Conservation (phyloP, 1,284 basidiomycete genomes). For the Fomitopsis pinicola region DNA sequence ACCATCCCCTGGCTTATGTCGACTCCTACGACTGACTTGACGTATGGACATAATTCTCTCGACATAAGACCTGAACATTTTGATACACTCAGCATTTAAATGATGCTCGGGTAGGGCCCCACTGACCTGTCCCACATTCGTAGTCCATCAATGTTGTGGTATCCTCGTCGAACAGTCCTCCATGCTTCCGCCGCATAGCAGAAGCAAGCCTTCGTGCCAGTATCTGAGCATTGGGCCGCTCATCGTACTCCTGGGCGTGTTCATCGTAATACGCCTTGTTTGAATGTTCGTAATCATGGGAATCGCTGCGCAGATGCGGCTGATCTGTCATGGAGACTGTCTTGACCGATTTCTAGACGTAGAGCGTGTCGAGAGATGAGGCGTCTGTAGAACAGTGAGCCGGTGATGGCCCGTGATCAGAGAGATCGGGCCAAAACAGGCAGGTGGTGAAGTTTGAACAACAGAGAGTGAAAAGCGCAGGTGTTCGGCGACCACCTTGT, state of each 20-base stretch:
- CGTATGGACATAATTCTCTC: conserved; percentile 46
- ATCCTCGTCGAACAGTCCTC: conserved; percentile 45
- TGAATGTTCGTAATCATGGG: conserved; percentile 21
- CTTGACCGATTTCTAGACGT: no score
- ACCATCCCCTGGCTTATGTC: conserved; percentile 66
- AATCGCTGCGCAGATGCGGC: neutral
- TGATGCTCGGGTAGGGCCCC: neutral
- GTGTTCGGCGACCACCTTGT: no score
- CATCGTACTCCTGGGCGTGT: conserved; percentile 25
- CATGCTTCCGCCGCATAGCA: conserved; percentile 41
- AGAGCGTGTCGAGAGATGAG: no score
- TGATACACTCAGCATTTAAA: neutral
- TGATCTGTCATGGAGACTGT: neutral
- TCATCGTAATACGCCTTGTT: conserved; percentile 32
- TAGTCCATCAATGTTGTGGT: conserved; percentile 61
- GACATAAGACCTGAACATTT: conserved; percentile 49
- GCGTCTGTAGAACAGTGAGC: no score
- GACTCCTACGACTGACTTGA: conserved; percentile 58
- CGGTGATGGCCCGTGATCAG: no score
- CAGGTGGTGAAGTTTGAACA: no score
- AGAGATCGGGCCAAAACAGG: no score
- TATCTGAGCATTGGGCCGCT: conserved; percentile 19
- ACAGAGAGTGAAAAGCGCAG: no score
- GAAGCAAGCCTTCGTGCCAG: conserved; percentile 31
- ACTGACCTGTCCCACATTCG: conserved; percentile 63